A percentile compares a stretch with the other conserved stretches of the same genome.
These are phyloP conservation scores for Inga leiocalycina DNA, from an alignment of 306 rosid genomes.

Conservation along the genomic window DNA sequence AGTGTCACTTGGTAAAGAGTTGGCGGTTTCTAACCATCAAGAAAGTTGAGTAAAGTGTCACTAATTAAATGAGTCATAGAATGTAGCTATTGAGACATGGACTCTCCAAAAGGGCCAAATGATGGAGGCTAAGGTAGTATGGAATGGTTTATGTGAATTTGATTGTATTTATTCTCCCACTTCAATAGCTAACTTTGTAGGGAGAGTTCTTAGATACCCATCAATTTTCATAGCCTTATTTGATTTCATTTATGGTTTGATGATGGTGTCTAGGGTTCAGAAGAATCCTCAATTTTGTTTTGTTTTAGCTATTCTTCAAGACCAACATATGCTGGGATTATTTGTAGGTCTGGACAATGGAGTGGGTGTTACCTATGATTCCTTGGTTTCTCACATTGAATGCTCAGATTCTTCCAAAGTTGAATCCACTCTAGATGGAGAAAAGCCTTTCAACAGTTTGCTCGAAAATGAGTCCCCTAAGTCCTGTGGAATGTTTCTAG, in stretches of 20 bases:
- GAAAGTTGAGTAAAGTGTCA: neutral
- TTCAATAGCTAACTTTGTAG: neutral
- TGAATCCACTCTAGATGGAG: slow-evolving; percentile 41
- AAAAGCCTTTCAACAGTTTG: slow-evolving; percentile 40
- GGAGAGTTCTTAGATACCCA: neutral
- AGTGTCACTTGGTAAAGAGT: neutral
- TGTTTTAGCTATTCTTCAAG: slow-evolving; percentile 14
- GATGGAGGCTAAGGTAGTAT: neutral
- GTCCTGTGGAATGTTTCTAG: slow-evolving; percentile 36
- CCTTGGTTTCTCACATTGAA: slow-evolving; percentile 36
- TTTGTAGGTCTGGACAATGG: slow-evolving; percentile 31
- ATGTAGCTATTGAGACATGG: neutral
- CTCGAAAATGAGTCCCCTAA: slow-evolving; percentile 46
- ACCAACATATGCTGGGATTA: slow-evolving; percentile 19
- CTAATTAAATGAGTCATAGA: neutral
- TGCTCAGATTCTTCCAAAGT: slow-evolving; percentile 36
- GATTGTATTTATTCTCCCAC: neutral
- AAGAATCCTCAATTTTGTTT: neutral
- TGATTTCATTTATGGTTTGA: neutral
- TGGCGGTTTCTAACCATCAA: neutral
- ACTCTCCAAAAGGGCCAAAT: neutral
- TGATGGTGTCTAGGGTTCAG: neutral
- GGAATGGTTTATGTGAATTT: neutral
- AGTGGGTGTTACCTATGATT: slow-evolving; percentile 31
- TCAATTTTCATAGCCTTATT: neutral